A percentile compares a stretch with the other conserved stretches of the same genome.
Evolutionary conservation across 352 stramenopile genomes (phyloP).

Genomic region (Phytophthora citricola): DNA sequence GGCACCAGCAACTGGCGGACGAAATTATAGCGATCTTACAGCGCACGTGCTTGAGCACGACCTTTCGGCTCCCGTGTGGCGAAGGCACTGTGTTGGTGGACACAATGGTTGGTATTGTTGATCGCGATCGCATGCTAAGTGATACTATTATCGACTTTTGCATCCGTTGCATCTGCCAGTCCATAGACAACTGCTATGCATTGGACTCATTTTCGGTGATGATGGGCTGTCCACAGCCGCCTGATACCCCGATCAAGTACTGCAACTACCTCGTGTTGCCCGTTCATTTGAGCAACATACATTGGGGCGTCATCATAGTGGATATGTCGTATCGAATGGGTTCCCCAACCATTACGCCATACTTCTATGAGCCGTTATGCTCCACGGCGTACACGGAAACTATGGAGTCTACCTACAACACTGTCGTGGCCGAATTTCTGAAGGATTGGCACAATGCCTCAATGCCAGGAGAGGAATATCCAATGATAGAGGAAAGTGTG

Average conservation of each 20-base stretch:
- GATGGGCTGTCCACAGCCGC: not conserved
- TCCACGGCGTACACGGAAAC: not conserved
- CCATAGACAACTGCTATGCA: not conserved
- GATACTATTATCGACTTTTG: slow-evolving; percentile 7
- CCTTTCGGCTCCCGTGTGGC: not conserved
- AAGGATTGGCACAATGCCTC: not conserved
- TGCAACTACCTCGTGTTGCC: slow-evolving; percentile 9
- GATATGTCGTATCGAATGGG: not conserved
- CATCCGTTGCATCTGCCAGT: slow-evolving; percentile 5
- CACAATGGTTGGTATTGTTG: not conserved
- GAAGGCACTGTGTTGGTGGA: not conserved
- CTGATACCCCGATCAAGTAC: not conserved
- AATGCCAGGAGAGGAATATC: not conserved
- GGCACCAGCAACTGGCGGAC: not conserved
- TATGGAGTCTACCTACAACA: slow-evolving; percentile 1
- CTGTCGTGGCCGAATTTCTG: not conserved
- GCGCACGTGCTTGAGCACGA: not conserved
- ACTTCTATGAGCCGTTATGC: slow-evolving; percentile 12
- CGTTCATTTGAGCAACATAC: slow-evolving; percentile 4
- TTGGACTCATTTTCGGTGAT: not conserved
- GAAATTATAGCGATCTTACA: not conserved
- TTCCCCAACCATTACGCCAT: not conserved
- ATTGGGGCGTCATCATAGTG: slow-evolving; percentile 7
- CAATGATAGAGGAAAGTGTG: not conserved
- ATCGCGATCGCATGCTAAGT: not conserved